Evolutionary conservation across 2,329 filamentous ascomycete genomes (phyloP), one percentile per base, ranked within the genome.

Genomic region (Epichloe aotearoae): DNA sequence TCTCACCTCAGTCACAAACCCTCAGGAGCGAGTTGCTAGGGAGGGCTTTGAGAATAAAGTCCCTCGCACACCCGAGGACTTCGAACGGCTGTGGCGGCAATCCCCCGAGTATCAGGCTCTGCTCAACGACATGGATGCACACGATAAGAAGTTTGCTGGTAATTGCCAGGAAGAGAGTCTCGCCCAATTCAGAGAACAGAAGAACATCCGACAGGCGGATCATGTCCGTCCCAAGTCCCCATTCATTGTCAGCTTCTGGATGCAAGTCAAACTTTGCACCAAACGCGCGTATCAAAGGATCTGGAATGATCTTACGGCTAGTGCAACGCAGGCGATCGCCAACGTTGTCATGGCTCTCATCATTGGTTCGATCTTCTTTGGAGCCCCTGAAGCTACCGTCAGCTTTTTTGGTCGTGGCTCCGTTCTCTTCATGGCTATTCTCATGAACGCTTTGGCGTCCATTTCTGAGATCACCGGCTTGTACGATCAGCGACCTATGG

Each of bases 21-120:
- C 81, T 0, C 62, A 67, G 0, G 83, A 86, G 63, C 73, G 83
- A 33, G 66, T 68, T 44, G 64, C 75, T 0, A 70, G 71, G 1
- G 58, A 71, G 6, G 83, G 83, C 0, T 82, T 76, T 65, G 80
- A 86, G 57, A 65, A 71, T 51, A 70, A 69, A 46, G 79, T 83
- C 0, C 84, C 84, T 1, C 73, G 82, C 3, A 87, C 83, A 0
- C 73, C 84, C 0, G 82, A 86, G 44, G 84, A 87, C 1, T 88
- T 88, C 57, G 83, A 74, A 54, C 50, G 54, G 1, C 66, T 66
- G 48, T 75, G 73, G 73, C 62, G 62, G 19, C 58, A 68, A 23
- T 78, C 73, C 1, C 58, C 64, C 0, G 72, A 77, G 50, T 75
- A 66, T 54, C 54, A 61, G 3, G 58, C 60, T 0, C 58, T 80